phyloP scores from a whole-genome alignment of 768 basidiomycete species.

The Tephrocybe rancida region DNA sequence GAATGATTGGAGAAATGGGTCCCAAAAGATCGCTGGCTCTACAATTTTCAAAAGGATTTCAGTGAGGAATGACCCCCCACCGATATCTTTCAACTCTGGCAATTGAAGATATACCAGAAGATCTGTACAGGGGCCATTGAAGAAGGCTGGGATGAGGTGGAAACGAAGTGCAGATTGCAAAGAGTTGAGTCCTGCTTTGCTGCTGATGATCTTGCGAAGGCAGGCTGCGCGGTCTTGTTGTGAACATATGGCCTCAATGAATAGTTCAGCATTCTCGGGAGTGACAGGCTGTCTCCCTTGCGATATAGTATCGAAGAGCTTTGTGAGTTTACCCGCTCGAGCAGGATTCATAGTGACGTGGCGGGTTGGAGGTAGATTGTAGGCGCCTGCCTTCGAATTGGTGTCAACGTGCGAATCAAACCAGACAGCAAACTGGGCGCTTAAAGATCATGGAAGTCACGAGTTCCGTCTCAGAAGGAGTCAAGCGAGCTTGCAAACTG shows the following conservation, averaged over 20 bases:
- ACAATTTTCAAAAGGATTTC: slow-evolving; percentile 38
- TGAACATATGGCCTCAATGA: slow-evolving; percentile 37
- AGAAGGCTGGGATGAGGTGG: slow-evolving; percentile 32
- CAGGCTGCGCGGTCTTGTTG: slow-evolving; percentile 40
- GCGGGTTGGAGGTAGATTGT: too few relatives aligned
- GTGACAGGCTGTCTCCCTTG: slow-evolving; percentile 11
- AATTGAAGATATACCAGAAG: slow-evolving; percentile 38
- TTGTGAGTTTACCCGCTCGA: slow-evolving; percentile 18
- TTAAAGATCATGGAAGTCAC: too few relatives aligned
- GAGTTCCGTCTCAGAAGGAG: too few relatives aligned
- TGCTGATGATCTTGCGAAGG: slow-evolving; percentile 34
- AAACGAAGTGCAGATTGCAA: slow-evolving; percentile 40
- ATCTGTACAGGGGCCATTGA: slow-evolving; percentile 35
- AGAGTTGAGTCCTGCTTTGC: slow-evolving; percentile 31
- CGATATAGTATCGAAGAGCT: slow-evolving; percentile 14
- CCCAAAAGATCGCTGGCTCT: slow-evolving; percentile 50
- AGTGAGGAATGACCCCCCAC: slow-evolving; percentile 37
- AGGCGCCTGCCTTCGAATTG: too few relatives aligned
- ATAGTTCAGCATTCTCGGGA: slow-evolving; percentile 26
- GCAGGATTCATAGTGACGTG: background rate
- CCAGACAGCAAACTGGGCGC: too few relatives aligned
- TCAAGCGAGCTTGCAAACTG: too few relatives aligned
- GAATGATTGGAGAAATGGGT: slow-evolving; percentile 32
- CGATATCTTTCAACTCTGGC: slow-evolving; percentile 31
- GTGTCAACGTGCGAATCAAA: too few relatives aligned